Base-by-base conservation (phyloP, 2,329 filamentous ascomycete genomes). In the Diaporthe amygdali region DNA sequence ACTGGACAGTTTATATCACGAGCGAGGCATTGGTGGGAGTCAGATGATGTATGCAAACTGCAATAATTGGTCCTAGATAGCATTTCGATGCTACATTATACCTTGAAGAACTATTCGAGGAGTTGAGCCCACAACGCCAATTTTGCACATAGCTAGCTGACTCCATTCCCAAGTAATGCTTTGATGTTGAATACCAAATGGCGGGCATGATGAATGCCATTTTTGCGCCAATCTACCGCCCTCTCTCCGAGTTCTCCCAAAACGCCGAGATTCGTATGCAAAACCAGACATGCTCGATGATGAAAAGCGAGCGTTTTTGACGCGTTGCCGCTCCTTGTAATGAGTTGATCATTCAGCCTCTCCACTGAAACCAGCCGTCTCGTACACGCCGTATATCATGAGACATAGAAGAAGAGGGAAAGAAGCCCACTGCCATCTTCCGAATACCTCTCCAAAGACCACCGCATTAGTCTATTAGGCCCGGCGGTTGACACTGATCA, bases 401-500 rank as follows among this genome's bases (percentile, higher is more conserved):
- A 12, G n/a, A 49, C 30, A n/a, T 5, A 20, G n/a, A 8, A 2
- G 9, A 8, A 10, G 14, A n/a, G 27, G 27, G 17, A 10, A n/a
- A 17, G n/a, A 17, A 15, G 41, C 41, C 41, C 20, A 10, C 9
- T 47, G 10, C 41, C n/a, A 63, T 30, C n/a, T 49, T 30, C 14
- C 20, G 20, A 17, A 7, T 3, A 14, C 44, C 15, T 47, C 9
- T 17, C 7, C 30, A 0, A 34, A 17, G 41, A 14, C 44, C 55
- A 22, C 59, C 8, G 22, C 5, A 49, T 22, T 25, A 17, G 8
- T 20, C 30, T 30, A 49, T 64, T 32, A 64, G 59, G 7, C 30
- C n/a, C 68, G 37, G 25, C 77, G 76, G 81, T 94, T 91, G 70
- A 95, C 82, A 47, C 89, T 89, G 41, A 92, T 85, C 44, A 99